Conservation (phyloP, 495 filamentous ascomycete species). For the Hypoxylon crocopeplum region DNA sequence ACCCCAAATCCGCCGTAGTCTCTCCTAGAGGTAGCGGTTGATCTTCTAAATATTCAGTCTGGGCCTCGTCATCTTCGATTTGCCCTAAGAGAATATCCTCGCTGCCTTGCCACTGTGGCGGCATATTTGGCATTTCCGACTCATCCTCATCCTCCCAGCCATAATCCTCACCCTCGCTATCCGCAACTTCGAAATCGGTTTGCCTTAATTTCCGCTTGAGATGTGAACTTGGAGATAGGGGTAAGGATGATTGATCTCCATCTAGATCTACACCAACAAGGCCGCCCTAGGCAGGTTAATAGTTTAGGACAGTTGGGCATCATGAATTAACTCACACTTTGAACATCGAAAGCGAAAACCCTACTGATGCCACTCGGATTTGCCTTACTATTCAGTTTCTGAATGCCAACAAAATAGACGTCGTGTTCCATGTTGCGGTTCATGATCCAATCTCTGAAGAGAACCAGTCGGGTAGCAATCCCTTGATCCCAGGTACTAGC, state of each 20-base stretch:
- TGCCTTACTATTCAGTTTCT: constrained; percentile 53
- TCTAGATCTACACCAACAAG: constrained; percentile 32
- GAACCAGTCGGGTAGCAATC: constrained; percentile 68
- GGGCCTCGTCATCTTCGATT: constrained; percentile 39
- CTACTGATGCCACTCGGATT: constrained; percentile 32
- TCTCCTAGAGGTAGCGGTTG: constrained; percentile 17
- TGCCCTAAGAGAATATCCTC: constrained; percentile 55
- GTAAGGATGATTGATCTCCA: constrained; percentile 34
- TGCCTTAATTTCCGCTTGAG: constrained; percentile 54
- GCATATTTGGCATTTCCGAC: constrained; percentile 50
- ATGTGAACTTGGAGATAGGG: constrained; percentile 38
- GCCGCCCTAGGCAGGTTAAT: constrained; percentile 36
- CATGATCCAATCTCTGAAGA: constrained; percentile 71
- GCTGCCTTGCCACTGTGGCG: constrained; percentile 60
- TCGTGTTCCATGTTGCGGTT: constrained; percentile 35
- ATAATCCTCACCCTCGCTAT: constrained; percentile 60
- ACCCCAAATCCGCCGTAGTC: constrained; percentile 7
- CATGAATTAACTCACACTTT: constrained; percentile 40
- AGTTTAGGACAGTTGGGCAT: not conserved
- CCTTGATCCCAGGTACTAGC: constrained; percentile 72
- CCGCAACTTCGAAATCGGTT: constrained; percentile 54
- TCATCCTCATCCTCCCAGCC: constrained; percentile 59
- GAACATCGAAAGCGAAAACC: constrained; percentile 50
- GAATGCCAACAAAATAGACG: constrained; percentile 50
- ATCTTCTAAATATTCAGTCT: constrained; percentile 30